Percentiles rank a stretch among this genome's conserved stretches.
Evolutionary conservation across 2,329 filamentous ascomycete species (phyloP).

Genomic region (Fusarium liriodendri): DNA sequence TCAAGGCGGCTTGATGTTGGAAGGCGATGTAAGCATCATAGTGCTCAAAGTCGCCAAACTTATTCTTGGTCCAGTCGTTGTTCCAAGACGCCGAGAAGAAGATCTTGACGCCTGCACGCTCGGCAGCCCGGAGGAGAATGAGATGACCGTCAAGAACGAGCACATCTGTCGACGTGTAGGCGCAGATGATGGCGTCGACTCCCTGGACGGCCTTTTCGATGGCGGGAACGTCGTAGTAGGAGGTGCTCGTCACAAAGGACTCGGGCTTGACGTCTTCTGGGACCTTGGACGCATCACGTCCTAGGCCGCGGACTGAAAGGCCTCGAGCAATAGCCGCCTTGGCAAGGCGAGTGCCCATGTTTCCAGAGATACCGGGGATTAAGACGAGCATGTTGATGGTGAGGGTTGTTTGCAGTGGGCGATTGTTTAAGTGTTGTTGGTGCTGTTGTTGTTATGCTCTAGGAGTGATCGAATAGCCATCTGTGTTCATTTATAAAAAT

Average conservation of each 20-base stretch:
- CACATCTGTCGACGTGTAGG: background rate
- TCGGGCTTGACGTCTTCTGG: background rate
- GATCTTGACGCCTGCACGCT: constrained; percentile 7
- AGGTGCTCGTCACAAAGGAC: background rate
- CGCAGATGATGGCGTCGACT: background rate
- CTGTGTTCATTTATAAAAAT: background rate
- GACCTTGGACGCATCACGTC: background rate
- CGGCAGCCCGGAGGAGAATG: constrained; percentile 8
- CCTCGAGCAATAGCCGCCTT: background rate
- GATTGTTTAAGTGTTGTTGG: background rate
- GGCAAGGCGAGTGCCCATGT: background rate
- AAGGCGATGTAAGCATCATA: constrained; percentile 13
- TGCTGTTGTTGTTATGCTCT: background rate
- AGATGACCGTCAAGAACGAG: constrained; percentile 9
- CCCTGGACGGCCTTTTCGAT: background rate
- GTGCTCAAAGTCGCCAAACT: constrained; percentile 1
- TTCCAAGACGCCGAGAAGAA: constrained; percentile 11
- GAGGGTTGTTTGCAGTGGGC: background rate
- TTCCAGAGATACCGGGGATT: background rate
- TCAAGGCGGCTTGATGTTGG: background rate
- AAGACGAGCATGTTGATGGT: background rate
- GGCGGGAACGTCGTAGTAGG: background rate
- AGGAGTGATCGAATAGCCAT: background rate
- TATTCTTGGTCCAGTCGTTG: constrained; percentile 6
- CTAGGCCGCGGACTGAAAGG: background rate